A percentile compares a stretch with the other conserved stretches of the same genome.
phyloP scores from a whole-genome alignment of 352 stramenopile genomes.

The Phytophthora boehmeriae region DNA sequence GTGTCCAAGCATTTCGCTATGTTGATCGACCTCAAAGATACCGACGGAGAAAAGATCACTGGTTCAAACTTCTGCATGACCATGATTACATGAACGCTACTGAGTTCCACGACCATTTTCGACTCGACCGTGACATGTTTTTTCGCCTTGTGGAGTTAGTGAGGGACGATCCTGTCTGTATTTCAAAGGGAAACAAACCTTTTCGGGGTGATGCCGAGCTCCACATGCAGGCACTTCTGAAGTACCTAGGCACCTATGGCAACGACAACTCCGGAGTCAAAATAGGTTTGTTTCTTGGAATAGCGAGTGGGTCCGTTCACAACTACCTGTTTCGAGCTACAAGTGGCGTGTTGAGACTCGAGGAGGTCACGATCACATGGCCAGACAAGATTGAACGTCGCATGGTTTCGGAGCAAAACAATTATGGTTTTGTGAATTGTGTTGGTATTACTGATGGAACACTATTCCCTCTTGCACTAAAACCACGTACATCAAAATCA shows the following conservation, averaged over 20 bases:
- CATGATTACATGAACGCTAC: slow-evolving; percentile 12
- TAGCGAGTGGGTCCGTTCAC: slow-evolving; percentile 20
- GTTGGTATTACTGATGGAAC: slow-evolving; percentile 28
- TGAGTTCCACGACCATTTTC: slow-evolving; percentile 19
- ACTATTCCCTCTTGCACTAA: slow-evolving; percentile 24
- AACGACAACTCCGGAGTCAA: slow-evolving; percentile 27
- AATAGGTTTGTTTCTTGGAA: slow-evolving; percentile 28
- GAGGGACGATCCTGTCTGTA: slow-evolving; percentile 12
- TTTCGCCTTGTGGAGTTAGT: slow-evolving; percentile 6
- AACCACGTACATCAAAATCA: no score
- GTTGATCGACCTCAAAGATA: background rate
- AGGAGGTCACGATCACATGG: slow-evolving; percentile 1
- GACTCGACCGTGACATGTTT: slow-evolving; percentile 9
- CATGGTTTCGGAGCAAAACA: slow-evolving; percentile 13
- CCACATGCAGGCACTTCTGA: slow-evolving; percentile 30
- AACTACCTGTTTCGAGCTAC: slow-evolving; percentile 27
- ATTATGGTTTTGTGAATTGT: slow-evolving; percentile 31
- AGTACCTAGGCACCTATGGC: slow-evolving; percentile 28
- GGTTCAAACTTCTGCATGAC: slow-evolving; percentile 5
- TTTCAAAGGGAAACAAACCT: slow-evolving; percentile 7
- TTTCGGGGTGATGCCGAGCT: slow-evolving; percentile 27
- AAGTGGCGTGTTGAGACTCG: slow-evolving; percentile 2
- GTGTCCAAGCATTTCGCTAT: background rate
- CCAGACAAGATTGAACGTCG: slow-evolving; percentile 9
- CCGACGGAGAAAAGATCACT: slow-evolving; percentile 3